Percentiles rank a stretch among this genome's conserved stretches.
These are phyloP conservation scores for Boletus sp. DNA, from an alignment of 768 basidiomycete genomes.

Conservation along the genomic window DNA sequence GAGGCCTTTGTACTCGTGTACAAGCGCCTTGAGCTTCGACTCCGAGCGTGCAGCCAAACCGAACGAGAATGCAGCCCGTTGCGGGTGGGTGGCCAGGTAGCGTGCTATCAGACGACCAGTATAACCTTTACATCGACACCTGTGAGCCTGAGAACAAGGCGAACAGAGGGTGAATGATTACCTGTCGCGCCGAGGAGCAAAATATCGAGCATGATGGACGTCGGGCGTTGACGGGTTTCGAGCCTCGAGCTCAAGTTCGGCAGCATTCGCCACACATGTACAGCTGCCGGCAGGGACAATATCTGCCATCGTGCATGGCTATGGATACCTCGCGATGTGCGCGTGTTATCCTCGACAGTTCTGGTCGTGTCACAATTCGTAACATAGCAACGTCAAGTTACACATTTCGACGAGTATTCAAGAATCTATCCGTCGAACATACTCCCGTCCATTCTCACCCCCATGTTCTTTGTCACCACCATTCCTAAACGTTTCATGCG, in stretches of 20 bases:
- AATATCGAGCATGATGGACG: slow-evolving; percentile 46
- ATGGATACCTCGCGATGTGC: slow-evolving; percentile 9
- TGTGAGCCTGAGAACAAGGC: slow-evolving; percentile 10
- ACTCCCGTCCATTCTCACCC: slow-evolving; percentile 81
- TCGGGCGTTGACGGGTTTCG: slow-evolving; percentile 8
- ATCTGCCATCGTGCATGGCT: background rate
- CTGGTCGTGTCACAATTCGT: background rate
- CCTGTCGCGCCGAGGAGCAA: slow-evolving; percentile 70
- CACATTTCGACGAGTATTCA: background rate
- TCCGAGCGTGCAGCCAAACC: slow-evolving; percentile 68
- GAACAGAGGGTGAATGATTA: slow-evolving; percentile 18
- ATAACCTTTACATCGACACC: slow-evolving; percentile 42
- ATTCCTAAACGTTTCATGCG: slow-evolving; percentile 87
- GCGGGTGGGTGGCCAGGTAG: slow-evolving; percentile 65
- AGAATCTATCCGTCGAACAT: slow-evolving; percentile 45
- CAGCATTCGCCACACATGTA: slow-evolving; percentile 2
- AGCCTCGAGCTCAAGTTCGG: slow-evolving; percentile 4
- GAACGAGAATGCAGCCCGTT: slow-evolving; percentile 58
- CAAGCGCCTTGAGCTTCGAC: slow-evolving; percentile 53
- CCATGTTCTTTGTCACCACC: slow-evolving; percentile 81
- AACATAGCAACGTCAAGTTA: background rate
- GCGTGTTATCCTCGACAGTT: slow-evolving; percentile 7
- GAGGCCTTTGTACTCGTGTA: slow-evolving; percentile 41
- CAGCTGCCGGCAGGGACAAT: slow-evolving; percentile 1
- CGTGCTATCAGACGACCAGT: slow-evolving; percentile 66